Base-by-base conservation (phyloP, 2,329 filamentous ascomycete genomes). In the Paracoccidioides lutzii region DNA sequence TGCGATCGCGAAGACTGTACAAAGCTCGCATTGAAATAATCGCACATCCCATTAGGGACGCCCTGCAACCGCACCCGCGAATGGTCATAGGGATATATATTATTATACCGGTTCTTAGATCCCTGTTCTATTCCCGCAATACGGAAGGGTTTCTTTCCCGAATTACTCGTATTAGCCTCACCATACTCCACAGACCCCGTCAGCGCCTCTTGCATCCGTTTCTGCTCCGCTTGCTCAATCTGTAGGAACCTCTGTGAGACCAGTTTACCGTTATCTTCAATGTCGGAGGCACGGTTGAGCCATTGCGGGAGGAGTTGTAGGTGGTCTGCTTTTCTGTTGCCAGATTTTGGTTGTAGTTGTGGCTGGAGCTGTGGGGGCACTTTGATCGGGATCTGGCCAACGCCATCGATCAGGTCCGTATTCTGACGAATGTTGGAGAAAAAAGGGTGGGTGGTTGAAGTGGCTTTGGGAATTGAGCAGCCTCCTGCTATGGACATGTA, bases 391-490 rank as follows among this genome's bases (percentile, higher is more conserved):
- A 84, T 82, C 63, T 95, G 90, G 0, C 93, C 93, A 9, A 97
- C 91, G 22, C 93, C 93, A 61, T 89, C 90, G 37, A 94, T 85
- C 15, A 98, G 76, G 66, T 97, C 93, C 81, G 94, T 91, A 60
- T 97, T 95, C 69, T 97, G 93, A 45, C 93, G 83, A 63, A 98
- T 97, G 61, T 96, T 97, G 59, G 84, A 83, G 69, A 97, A 97
- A 74, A 98, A 97, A 0, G 91, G 90, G 63, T 94, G 95, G 0
- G 83, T 78, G 0, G 82, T 81, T 58, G 82, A 83, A 60, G 82
- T 78, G 0, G 81, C 78, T 42, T 71, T 65, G 4, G 93, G 93
- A 68, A 97, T 82, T 57, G 82, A 81, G 59, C 95, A 95, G 5
- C 91, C 91, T 57, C 91, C 93, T 1, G 85, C 80, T 42, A 89